Evolutionary conservation across 306 rosid species (phyloP), one percentile per base, ranked within the genome.

Genomic region (Glycine soja): DNA sequence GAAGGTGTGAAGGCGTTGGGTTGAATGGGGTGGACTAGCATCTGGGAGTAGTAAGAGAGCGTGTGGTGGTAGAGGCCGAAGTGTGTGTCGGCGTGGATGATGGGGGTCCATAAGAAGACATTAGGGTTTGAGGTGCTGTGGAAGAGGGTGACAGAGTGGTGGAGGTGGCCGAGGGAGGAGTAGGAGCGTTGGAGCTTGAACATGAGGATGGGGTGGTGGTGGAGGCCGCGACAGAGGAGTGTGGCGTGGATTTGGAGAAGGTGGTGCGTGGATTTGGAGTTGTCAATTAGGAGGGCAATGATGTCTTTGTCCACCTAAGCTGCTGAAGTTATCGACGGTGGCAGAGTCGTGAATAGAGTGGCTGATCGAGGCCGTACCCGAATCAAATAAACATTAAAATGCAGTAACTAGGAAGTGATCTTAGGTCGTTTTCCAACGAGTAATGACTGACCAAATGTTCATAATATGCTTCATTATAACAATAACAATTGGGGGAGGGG

Each of bases 161-260:
- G 85, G 72, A 90, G 96, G 85, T 88, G 89, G 81, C 94, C 90
- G 7, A 83, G 48, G n/a, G 91, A 62, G 82, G 93, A 82, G 90
- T 92, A 94, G 42, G 96, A 87, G 54, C 96, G 98, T 80, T 90
- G 98, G 81, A 94, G 97, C 77, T 92, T 92, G 90, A 94, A 94
- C 84, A 87, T 89, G 43, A 94, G 68, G 81, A 91, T 82, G 11
- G 94, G 90, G 84, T 94, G 87, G 46, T 81, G 72, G 86, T 92
- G 62, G 34, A 89, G 84, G 24, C 86, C 90, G 2, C 81, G 90
- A 36, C 97, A 94, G 65, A 94, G 81, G 75, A 94, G 82, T 40
- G 76, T 70, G 15, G 91, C 97, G 87, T 94, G 96, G 81, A 89
- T 82, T 86, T 90, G 87, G 64, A 87, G 92, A 53, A 92, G 88